phyloP scores from a whole-genome alignment of 139 green algal species.

The Yamagishiella unicocca region DNA sequence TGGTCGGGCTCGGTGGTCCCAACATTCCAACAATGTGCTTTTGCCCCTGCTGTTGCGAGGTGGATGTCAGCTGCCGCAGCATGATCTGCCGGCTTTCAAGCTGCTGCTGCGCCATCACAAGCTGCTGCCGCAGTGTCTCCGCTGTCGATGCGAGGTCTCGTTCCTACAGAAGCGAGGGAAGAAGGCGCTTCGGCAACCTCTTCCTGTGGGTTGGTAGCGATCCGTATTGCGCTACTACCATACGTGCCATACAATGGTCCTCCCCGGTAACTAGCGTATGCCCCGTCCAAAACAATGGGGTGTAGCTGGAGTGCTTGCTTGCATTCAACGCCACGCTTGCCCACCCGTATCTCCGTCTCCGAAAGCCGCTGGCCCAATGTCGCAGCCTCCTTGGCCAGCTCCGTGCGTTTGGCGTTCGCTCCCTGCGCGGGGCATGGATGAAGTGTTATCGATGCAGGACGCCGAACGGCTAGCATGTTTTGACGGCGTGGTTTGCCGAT shows the following conservation, averaged over 20 bases:
- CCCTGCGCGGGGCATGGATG: background rate
- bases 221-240: no score
- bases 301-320: no score
- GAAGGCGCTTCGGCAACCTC: no score
- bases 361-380: background rate
- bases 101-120: constrained; percentile 39
- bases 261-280: no score
- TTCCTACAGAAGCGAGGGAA: background rate
- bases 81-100: constrained; percentile 27
- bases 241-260: no score
- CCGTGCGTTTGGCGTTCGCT: constrained; percentile 39
- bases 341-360: constrained; percentile 31
- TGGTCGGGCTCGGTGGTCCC: background rate
- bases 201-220: no score
- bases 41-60: constrained; percentile 14
- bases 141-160: constrained; percentile 8
- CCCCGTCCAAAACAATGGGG: no score
- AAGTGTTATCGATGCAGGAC: background rate
- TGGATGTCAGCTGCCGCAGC: constrained; percentile 21
- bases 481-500: no score
- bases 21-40: background rate
- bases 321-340: no score
- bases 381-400: constrained; percentile 6
- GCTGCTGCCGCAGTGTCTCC: constrained; percentile 38
- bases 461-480: no score